Base-by-base conservation (phyloP, 495 filamentous ascomycete genomes). In the Talaromyces nanjingensis region DNA sequence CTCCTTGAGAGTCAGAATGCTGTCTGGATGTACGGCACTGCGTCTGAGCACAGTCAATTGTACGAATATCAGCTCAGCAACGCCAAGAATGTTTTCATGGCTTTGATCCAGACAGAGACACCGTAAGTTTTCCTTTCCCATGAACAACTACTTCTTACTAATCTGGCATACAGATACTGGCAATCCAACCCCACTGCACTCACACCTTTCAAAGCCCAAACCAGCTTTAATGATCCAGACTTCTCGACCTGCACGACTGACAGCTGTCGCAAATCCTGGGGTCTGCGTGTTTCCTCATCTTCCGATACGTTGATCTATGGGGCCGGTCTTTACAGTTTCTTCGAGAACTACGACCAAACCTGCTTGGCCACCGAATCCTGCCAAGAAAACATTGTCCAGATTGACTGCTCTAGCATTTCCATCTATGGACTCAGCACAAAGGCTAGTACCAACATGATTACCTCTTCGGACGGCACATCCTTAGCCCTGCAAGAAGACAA, bases 21-120 rank as follows among this genome's bases (percentile, higher is more conserved):
- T 6, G 79, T 84, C 25, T 86, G 82, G 83, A 73, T 87, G 68
- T 96, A 87, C 70, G 92, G 88, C 52, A 94, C 89, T 5, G 83
- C 89, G 6, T 87, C 91, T 24, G 93, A 98, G 78, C 93, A 98
- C 79, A 89, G 85, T 70, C 86, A 90, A 67, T 79, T 98, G 11
- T 97, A 97, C 85, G 89, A 90, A 73, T 97, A 96, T 77, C 88
- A 96, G 72, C 77, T 98, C 70, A 77, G 83, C 65, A 88, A 88
- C 66, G 90, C 93, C 1, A 79, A 87, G 71, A 89, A 93, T 72
- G 79, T 96, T 66, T 97, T 90, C 76, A 89, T 93, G 78, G 89
- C 85, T 2, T 76, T 91, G 42, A 93, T 96, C 67, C 93, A 98
- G 76, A 88, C 91, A 20, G 93, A 98, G 73, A 96, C 93, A 1